A percentile compares a stretch with the other conserved stretches of the same genome.
Evolutionary conservation across 768 basidiomycete genomes (phyloP).

Genomic region (Amanita pseudoporphyria): DNA sequence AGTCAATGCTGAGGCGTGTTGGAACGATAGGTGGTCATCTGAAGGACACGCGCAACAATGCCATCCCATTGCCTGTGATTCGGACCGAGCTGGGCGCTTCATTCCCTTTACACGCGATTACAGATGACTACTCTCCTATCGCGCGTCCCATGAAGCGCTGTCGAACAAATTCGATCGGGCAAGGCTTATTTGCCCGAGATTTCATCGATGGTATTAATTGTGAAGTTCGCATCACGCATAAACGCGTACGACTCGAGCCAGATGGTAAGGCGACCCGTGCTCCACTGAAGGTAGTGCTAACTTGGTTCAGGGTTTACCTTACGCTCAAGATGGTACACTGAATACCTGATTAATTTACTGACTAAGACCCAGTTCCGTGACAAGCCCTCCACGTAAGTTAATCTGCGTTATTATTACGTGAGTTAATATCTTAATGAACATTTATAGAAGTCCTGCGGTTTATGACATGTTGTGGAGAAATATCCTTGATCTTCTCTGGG

Average conservation of each 20-base stretch:
- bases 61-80: background rate
- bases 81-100: background rate
- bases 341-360: slow-evolving; percentile 6
- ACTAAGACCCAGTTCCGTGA: slow-evolving; percentile 4
- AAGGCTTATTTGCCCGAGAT: background rate
- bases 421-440: background rate
- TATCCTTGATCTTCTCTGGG: background rate
- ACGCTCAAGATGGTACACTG: slow-evolving; percentile 5
- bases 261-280: background rate
- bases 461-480: slow-evolving; percentile 5
- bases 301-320: background rate
- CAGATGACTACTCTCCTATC: slow-evolving; percentile 2
- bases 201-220: background rate
- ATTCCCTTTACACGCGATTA: background rate
- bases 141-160: slow-evolving; percentile 5
- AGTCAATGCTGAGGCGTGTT: slow-evolving; percentile 6
- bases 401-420: background rate
- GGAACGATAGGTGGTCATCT: slow-evolving; percentile 2
- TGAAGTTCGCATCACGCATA: background rate
- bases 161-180: slow-evolving; percentile 1
- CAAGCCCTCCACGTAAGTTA: slow-evolving; percentile 2
- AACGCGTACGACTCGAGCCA: slow-evolving; percentile 3
- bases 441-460: background rate
- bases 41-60: background rate
- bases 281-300: background rate